phyloP scores from a whole-genome alignment of 2,329 filamentous ascomycete genomes.

The Fusarium sp. region DNA sequence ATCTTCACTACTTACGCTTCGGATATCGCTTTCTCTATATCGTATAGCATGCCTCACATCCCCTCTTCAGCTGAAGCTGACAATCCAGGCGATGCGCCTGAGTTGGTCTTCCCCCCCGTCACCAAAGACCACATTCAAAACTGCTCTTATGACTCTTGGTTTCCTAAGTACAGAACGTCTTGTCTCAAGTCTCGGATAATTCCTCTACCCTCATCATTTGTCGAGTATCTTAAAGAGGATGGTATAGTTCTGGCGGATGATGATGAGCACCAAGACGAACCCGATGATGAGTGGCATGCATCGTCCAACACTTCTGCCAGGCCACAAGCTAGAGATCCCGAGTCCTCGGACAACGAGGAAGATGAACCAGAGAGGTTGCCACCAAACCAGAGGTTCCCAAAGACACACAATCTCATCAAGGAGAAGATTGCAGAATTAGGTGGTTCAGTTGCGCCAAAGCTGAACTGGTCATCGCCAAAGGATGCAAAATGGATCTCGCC shows the following conservation, averaged over 20 bases:
- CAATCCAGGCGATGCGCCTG: slow-evolving; percentile 34
- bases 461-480: slow-evolving; percentile 98
- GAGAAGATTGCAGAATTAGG: slow-evolving; percentile 83
- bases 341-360: slow-evolving; percentile 64
- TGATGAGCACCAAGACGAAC: slow-evolving; percentile 65
- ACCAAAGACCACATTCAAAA: slow-evolving; percentile 90
- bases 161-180: slow-evolving; percentile 82
- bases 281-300: slow-evolving; percentile 66
- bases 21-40: neutral
- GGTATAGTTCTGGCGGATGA: slow-evolving; percentile 89
- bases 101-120: slow-evolving; percentile 82
- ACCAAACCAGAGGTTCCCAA: slow-evolving; percentile 72
- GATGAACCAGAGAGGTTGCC: slow-evolving; percentile 55
- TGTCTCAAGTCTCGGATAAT: slow-evolving; percentile 91
- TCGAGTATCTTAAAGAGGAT: slow-evolving; percentile 90
- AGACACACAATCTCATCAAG: slow-evolving; percentile 82
- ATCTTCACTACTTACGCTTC: too few relatives aligned
- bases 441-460: slow-evolving; percentile 88
- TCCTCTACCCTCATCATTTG: slow-evolving; percentile 78
- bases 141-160: slow-evolving; percentile 95
- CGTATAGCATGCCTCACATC: slow-evolving; percentile 53
- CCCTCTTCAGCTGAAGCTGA: slow-evolving; percentile 33
- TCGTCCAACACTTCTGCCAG: slow-evolving; percentile 48
- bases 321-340: slow-evolving; percentile 58
- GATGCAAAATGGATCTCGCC: slow-evolving; percentile 93